phyloP scores from a whole-genome alignment of 768 basidiomycete species.

The Naganishia vaughanmartiniae region DNA sequence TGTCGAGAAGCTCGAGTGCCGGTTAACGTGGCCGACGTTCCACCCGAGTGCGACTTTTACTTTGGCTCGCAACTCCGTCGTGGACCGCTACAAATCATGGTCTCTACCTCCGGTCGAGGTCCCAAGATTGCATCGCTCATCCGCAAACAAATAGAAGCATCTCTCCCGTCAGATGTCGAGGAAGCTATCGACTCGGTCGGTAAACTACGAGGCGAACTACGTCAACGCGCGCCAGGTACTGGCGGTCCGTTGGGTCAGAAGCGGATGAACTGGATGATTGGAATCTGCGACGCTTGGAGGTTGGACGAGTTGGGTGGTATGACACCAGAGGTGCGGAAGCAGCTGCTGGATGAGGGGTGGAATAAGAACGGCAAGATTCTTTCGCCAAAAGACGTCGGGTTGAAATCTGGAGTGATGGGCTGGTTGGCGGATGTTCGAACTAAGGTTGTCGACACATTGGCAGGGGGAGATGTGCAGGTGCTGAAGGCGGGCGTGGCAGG shows the following conservation, averaged over 20 bases:
- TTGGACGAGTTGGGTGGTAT: conserved; percentile 74
- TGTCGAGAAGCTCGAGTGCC: conserved; percentile 71
- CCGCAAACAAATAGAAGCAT: conserved; percentile 63
- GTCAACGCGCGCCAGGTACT: conserved; percentile 75
- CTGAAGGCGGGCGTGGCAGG: conserved; percentile 14
- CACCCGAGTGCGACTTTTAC: conserved; percentile 94
- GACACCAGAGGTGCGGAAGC: conserved; percentile 65
- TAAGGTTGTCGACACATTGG: conserved; percentile 10
- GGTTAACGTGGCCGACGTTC: conserved; percentile 95
- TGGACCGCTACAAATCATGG: conserved; percentile 90
- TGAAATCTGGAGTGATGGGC: conserved; percentile 12
- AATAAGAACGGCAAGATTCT: conserved; percentile 57
- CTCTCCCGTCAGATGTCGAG: conserved; percentile 71
- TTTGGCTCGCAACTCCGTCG: conserved; percentile 90
- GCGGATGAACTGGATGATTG: conserved; percentile 90
- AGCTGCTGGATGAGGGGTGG: conserved; percentile 81
- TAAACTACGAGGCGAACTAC: conserved; percentile 65
- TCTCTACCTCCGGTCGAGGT: conserved; percentile 90
- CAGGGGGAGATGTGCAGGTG: neutral
- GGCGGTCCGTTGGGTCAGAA: conserved; percentile 72
- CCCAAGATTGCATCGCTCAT: conserved; percentile 87
- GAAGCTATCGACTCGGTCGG: conserved; percentile 78
- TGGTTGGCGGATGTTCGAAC: conserved; percentile 5
- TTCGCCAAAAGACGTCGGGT: conserved; percentile 39
- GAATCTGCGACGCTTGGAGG: conserved; percentile 78